Evolutionary conservation across 106 monocot genomes (phyloP).

Genomic region (Posidonia australis): DNA sequence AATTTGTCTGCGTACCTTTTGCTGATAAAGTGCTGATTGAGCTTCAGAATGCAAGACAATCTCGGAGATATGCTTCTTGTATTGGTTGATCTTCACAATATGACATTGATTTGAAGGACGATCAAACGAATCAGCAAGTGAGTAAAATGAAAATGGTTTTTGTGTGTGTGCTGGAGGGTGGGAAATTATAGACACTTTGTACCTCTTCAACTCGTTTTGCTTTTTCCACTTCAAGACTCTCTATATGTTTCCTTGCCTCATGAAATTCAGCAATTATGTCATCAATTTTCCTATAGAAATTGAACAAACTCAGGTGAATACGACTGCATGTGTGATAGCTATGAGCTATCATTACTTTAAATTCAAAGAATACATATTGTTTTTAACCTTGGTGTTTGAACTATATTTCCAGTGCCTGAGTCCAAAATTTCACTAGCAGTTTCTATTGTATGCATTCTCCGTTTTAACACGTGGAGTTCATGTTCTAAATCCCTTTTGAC

Average conservation of each 20-base stretch:
- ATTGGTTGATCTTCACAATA: constrained; percentile 36
- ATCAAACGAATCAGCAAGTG: not conserved
- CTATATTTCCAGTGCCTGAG: constrained; percentile 2
- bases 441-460: constrained; percentile 29
- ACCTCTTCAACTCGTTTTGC: constrained; percentile 42
- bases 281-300: constrained; percentile 22
- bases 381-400: constrained; percentile 33
- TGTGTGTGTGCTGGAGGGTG: too few relatives aligned
- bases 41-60: constrained; percentile 70
- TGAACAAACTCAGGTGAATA: not conserved
- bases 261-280: constrained; percentile 25
- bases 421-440: constrained; percentile 21
- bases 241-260: constrained; percentile 38
- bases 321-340: too few relatives aligned
- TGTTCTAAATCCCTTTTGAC: constrained; percentile 33
- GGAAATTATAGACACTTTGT: not conserved
- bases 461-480: constrained; percentile 26
- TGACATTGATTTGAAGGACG: not conserved
- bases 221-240: constrained; percentile 49
- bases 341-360: too few relatives aligned
- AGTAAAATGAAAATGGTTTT: not conserved
- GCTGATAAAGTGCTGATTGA: constrained; percentile 53
- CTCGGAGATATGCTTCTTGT: constrained; percentile 54
- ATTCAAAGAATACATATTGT: not conserved
- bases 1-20: constrained; percentile 39